phyloP scores from a whole-genome alignment of 129 eudicot species.

The Sambucus nigra region DNA sequence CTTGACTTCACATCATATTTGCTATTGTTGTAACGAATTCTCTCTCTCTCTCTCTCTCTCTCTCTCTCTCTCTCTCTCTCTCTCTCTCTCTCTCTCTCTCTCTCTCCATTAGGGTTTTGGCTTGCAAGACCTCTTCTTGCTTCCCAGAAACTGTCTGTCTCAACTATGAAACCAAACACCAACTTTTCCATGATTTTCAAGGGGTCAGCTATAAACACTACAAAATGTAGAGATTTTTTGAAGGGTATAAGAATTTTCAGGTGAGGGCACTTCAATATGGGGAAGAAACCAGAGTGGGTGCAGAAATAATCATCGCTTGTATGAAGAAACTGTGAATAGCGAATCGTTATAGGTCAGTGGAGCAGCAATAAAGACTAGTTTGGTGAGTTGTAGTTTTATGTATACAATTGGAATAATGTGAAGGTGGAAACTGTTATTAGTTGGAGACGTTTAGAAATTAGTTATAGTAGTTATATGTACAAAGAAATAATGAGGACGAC shows the following conservation, averaged over 20 bases:
- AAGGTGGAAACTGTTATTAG: conserved; percentile 2
- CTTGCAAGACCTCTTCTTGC: not conserved
- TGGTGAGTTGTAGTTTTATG: conserved; percentile 3
- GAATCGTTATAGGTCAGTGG: not conserved
- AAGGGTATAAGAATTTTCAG: not conserved
- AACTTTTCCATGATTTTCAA: not conserved
- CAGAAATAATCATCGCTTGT: not conserved
- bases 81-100: too few species aligned
- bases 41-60: too few species aligned
- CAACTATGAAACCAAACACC: not conserved
- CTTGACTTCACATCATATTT: not conserved
- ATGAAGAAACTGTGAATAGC: not conserved
- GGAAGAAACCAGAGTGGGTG: not conserved
- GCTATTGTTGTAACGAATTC: not conserved
- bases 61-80: too few species aligned
- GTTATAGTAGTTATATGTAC: too few species aligned
- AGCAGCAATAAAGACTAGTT: conserved; percentile 1
- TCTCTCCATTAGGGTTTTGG: not conserved
- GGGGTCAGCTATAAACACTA: not conserved
- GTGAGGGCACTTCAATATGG: not conserved
- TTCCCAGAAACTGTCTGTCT: not conserved
- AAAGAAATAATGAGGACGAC: too few species aligned
- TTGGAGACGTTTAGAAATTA: not conserved
- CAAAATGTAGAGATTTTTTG: not conserved
- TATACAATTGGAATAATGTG: not conserved